Evolutionary conservation across 2,329 filamentous ascomycete species (phyloP).

Genomic region (Bretziella fagacearum): DNA sequence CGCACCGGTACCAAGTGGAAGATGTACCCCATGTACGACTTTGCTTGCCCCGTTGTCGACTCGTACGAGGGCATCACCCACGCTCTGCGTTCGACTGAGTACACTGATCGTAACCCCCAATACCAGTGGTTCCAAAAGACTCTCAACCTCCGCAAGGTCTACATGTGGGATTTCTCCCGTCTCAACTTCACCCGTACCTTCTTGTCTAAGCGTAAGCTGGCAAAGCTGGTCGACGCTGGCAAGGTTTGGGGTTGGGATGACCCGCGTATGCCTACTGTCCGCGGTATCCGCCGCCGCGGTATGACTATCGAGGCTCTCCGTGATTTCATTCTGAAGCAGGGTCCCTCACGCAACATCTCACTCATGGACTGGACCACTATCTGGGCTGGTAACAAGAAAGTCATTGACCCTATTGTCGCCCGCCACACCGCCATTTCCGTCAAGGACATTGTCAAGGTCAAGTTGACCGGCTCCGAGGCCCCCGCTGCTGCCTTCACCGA

Average conservation of each 20-base stretch:
- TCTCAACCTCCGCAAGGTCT: conserved; percentile 55
- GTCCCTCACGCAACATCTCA: conserved; percentile 67
- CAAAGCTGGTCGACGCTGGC: conserved; percentile 61
- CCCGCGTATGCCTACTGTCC: conserved; percentile 70
- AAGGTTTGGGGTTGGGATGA: conserved; percentile 75
- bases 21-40: conserved; percentile 77
- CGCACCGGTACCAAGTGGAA: conserved; percentile 67
- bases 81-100: conserved; percentile 69
- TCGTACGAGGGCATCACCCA: conserved; percentile 69
- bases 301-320: conserved; percentile 65
- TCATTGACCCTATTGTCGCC: conserved; percentile 60
- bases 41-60: conserved; percentile 69
- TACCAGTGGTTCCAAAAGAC: conserved; percentile 74
- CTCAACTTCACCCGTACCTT: conserved; percentile 75
- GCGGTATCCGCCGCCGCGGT: conserved; percentile 60
- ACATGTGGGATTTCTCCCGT: conserved; percentile 73
- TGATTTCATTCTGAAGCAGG: conserved; percentile 73
- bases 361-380: conserved; percentile 68
- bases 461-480: conserved; percentile 49
- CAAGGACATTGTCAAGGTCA: conserved; percentile 54
- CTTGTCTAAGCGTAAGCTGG: conserved; percentile 72
- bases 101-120: conserved; percentile 71
- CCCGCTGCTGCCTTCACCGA: conserved; percentile 46
- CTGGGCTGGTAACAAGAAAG: conserved; percentile 63
- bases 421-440: conserved; percentile 57